Evolutionary conservation across 2,329 filamentous ascomycete species (phyloP).

Genomic region (Myriosclerotinia scirpicola): DNA sequence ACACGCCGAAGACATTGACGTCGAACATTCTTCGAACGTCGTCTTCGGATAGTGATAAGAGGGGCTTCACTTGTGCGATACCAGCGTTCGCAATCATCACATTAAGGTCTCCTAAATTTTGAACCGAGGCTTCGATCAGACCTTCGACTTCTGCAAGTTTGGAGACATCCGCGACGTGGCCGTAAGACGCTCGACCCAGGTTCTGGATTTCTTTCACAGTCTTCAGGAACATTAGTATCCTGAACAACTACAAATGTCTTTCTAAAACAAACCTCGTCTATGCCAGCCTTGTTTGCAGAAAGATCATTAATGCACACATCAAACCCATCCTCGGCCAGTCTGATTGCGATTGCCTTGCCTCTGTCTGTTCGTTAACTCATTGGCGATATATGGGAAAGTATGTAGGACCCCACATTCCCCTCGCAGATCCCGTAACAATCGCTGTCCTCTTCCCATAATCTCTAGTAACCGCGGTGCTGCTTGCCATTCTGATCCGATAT

Average conservation of each 20-base stretch:
- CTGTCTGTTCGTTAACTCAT: constrained; percentile 40
- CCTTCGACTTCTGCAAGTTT: constrained; percentile 37
- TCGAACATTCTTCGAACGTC: constrained; percentile 54
- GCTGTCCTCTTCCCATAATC: constrained; percentile 40
- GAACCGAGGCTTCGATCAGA: constrained; percentile 34
- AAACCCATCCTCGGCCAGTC: constrained; percentile 65
- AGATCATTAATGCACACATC: constrained; percentile 66
- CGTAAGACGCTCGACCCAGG: constrained; percentile 53
- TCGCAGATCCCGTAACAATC: constrained; percentile 45
- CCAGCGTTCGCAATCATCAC: constrained; percentile 41
- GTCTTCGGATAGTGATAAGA: constrained; percentile 36
- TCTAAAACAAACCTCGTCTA: constrained; percentile 47
- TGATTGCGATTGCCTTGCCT: constrained; percentile 61
- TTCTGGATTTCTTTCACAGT: constrained; percentile 53
- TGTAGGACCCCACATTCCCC: constrained; percentile 42
- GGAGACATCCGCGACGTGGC: constrained; percentile 59
- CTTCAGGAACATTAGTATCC: constrained; percentile 20
- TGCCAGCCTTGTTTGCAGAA: constrained; percentile 50
- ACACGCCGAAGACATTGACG: constrained; percentile 64
- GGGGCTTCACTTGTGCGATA: constrained; percentile 37
- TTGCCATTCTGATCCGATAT: constrained; percentile 11
- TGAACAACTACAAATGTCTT: not conserved
- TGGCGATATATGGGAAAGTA: constrained; percentile 8
- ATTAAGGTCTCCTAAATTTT: constrained; percentile 35
- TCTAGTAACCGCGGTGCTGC: constrained; percentile 35